Conservation (phyloP, 164 flowering plant species). For the Piper longum region DNA sequence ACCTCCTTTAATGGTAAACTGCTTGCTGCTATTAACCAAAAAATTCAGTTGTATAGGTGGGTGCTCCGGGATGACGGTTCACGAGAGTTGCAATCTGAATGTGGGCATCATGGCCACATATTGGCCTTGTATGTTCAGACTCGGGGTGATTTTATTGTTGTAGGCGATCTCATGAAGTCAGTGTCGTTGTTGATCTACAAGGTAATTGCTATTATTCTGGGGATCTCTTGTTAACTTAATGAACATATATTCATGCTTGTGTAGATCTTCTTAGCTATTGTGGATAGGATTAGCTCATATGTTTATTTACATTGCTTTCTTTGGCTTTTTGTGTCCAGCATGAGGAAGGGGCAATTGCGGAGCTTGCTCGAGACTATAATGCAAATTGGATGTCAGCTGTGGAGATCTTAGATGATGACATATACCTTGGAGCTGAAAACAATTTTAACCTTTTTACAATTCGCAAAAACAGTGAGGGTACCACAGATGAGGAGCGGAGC, state of each 20-base stretch:
- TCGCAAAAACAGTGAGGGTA: slow-evolving; percentile 84
- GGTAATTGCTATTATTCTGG: slow-evolving; percentile 22
- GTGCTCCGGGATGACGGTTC: slow-evolving; percentile 91
- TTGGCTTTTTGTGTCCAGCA: slow-evolving; percentile 32
- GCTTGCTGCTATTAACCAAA: slow-evolving; percentile 92
- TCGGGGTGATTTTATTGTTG: slow-evolving; percentile 95
- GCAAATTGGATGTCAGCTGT: slow-evolving; percentile 99
- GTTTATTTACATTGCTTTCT: not conserved
- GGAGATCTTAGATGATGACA: slow-evolving; percentile 89
- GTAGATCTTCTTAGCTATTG: too few relatives aligned
- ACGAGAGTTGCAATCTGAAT: slow-evolving; percentile 82
- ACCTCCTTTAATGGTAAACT: slow-evolving; percentile 93
- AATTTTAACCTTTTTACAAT: slow-evolving; percentile 80
- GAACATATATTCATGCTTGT: not conserved
- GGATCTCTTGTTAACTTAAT: not conserved
- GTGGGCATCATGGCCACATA: slow-evolving; percentile 97
- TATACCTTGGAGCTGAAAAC: slow-evolving; percentile 89
- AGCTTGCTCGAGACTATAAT: slow-evolving; percentile 89
- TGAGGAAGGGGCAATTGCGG: slow-evolving; percentile 96
- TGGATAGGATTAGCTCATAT: not conserved
- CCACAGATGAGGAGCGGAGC: slow-evolving; percentile 92
- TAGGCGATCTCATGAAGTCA: slow-evolving; percentile 97
- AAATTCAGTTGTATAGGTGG: slow-evolving; percentile 96
- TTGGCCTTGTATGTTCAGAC: slow-evolving; percentile 93
- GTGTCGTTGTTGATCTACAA: slow-evolving; percentile 81